phyloP scores from a whole-genome alignment of 2,329 filamentous ascomycete genomes.

The Talaromyces rugulosus region DNA sequence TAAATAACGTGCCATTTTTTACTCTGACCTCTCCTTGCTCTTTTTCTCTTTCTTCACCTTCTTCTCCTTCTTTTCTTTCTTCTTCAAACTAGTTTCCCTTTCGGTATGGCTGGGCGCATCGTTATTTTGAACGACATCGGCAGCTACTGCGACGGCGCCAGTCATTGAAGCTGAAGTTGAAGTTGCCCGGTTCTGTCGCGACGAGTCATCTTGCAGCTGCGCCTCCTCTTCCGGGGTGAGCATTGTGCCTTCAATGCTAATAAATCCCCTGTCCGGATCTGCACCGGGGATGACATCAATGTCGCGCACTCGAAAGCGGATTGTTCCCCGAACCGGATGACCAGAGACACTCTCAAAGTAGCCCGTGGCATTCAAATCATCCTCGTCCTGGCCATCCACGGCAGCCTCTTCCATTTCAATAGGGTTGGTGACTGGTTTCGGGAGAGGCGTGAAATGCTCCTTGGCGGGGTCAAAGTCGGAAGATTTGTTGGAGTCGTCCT shows the following conservation, averaged over 20 bases:
- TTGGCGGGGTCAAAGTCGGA: constrained; percentile 31
- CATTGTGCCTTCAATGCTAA: constrained; percentile 88
- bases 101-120: constrained; percentile 5
- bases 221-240: constrained; percentile 64
- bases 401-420: constrained; percentile 13
- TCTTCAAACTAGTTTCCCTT: constrained; percentile 17
- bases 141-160: constrained; percentile 14
- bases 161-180: constrained; percentile 17
- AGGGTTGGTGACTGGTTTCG: constrained; percentile 28
- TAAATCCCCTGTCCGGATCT: constrained; percentile 68
- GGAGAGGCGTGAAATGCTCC: constrained; percentile 37
- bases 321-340: constrained; percentile 63
- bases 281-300: constrained; percentile 69
- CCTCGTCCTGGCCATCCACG: constrained; percentile 42
- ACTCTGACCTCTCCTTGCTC: neutral
- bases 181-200: neutral
- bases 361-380: constrained; percentile 55
- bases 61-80: constrained; percentile 16
- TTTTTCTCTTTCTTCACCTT: constrained; percentile 14
- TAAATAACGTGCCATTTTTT: neutral
- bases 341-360: constrained; percentile 74
- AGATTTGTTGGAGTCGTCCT: constrained; percentile 23
- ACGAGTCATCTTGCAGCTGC: constrained; percentile 49
- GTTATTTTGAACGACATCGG: neutral
- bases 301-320: constrained; percentile 77